phyloP scores from a whole-genome alignment of 257 asterid species.

The Echium plantagineum region DNA sequence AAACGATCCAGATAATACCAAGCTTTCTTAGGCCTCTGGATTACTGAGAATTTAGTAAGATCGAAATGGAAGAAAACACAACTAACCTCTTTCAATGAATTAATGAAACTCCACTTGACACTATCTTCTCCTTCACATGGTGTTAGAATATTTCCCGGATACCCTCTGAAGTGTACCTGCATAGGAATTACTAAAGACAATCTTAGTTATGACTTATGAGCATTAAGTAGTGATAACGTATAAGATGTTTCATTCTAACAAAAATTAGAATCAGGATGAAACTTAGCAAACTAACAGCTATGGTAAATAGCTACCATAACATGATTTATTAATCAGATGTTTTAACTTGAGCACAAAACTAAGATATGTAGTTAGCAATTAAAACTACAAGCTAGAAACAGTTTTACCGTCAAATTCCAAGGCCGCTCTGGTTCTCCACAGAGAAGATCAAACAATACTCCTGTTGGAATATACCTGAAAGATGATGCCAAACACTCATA shows the following conservation, averaged over 20 bases:
- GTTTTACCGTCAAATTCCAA: conserved; percentile 78
- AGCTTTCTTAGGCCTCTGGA: too few relatives aligned
- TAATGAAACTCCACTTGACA: conserved; percentile 87
- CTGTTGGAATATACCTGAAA: conserved; percentile 85
- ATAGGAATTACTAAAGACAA: conserved; percentile 10
- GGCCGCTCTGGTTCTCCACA: conserved; percentile 96
- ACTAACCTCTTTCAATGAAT: conserved; percentile 93
- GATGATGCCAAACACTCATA: conserved; percentile 13
- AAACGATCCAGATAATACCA: too few relatives aligned
- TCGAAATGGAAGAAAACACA: conserved; percentile 13
- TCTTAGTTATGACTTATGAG: not conserved
- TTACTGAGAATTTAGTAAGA: not conserved
- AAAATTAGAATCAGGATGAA: not conserved
- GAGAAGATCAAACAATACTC: conserved; percentile 90
- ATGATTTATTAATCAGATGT: not conserved
- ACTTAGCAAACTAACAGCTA: not conserved
- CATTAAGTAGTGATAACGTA: not conserved
- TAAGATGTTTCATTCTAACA: not conserved
- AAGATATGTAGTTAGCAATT: not conserved
- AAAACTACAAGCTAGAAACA: not conserved
- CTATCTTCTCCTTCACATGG: conserved; percentile 96
- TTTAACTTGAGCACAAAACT: too few relatives aligned
- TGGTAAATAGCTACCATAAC: not conserved
- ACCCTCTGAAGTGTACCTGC: conserved; percentile 97
- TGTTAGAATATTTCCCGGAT: conserved; percentile 61